Conservation (phyloP, 768 basidiomycete genomes). For the Phylloporus rhodoxanthus region DNA sequence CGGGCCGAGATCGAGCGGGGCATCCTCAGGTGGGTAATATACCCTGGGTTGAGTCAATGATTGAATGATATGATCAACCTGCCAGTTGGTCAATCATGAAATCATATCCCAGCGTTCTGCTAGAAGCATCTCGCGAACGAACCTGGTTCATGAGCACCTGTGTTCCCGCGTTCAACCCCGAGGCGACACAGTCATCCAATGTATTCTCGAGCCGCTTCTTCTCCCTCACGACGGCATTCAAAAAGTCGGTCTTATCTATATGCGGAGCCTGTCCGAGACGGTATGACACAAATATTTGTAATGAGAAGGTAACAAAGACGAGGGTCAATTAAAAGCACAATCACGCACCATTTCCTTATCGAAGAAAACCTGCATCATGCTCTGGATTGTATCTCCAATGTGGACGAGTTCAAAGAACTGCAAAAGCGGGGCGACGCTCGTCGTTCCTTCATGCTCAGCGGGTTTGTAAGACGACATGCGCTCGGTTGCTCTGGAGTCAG, state of each 20-base stretch:
- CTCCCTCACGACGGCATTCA: slow-evolving; percentile 89
- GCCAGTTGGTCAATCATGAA: background rate
- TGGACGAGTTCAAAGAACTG: slow-evolving; percentile 99
- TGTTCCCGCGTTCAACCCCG: slow-evolving; percentile 90
- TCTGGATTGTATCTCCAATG: slow-evolving; percentile 94
- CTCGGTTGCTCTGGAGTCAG: slow-evolving; percentile 61
- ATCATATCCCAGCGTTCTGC: background rate
- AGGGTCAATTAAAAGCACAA: background rate
- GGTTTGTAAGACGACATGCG: slow-evolving; percentile 90
- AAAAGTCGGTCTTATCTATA: slow-evolving; percentile 89
- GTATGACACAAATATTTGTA: background rate
- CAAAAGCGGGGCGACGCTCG: slow-evolving; percentile 83
- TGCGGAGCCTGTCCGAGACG: slow-evolving; percentile 54
- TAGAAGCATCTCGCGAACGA: background rate
- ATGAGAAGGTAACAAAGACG: background rate
- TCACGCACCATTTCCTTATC: slow-evolving; percentile 82
- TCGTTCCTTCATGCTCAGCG: slow-evolving; percentile 74
- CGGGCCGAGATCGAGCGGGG: slow-evolving; percentile 73
- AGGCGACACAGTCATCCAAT: slow-evolving; percentile 90
- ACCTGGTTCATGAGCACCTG: slow-evolving; percentile 95
- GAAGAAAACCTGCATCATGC: slow-evolving; percentile 97
- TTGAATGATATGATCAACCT: slow-evolving; percentile 92
- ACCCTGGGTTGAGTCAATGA: slow-evolving; percentile 78
- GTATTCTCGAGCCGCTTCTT: slow-evolving; percentile 94
- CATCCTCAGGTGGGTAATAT: slow-evolving; percentile 84